phyloP scores from a whole-genome alignment of 208 protist genomes.

The Angomonas deanei region DNA sequence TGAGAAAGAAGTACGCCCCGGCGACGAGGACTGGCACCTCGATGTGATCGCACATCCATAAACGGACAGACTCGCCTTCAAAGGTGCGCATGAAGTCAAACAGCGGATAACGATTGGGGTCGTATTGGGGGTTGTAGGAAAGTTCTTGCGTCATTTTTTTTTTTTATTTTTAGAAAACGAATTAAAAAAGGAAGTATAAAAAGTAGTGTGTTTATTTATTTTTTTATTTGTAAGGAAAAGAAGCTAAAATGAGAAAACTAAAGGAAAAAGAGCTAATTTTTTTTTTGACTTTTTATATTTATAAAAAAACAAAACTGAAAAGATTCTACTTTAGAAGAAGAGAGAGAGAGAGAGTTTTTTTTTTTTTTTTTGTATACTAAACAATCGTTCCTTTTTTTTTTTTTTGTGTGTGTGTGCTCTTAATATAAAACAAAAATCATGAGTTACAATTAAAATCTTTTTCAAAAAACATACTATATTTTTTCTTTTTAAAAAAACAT shows the following conservation, averaged over 20 bases:
- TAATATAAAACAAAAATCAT: too few relatives aligned
- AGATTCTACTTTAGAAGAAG: neutral
- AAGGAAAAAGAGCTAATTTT: conserved; percentile 3
- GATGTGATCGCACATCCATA: conserved; percentile 50
- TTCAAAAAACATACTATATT: too few relatives aligned
- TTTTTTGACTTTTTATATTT: conserved; percentile 1
- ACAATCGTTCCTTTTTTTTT: too few relatives aligned
- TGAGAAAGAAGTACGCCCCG: conserved; percentile 50
- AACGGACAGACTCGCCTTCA: conserved; percentile 22
- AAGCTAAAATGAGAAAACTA: conserved; percentile 5
- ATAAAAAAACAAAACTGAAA: conserved; percentile 7
- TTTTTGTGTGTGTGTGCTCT: too few relatives aligned
- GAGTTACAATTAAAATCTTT: too few relatives aligned
- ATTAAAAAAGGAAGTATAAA: too few relatives aligned
- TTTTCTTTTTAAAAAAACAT: too few relatives aligned
- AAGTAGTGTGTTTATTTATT: conserved; percentile 4
- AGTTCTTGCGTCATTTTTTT: neutral
- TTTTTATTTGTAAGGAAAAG: neutral
- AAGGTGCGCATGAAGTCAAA: conserved; percentile 25
- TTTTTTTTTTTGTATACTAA: too few relatives aligned
- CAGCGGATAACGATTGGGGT: neutral
- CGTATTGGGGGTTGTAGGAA: conserved; percentile 1
- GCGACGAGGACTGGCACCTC: conserved; percentile 45
- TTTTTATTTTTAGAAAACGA: conserved; percentile 3
- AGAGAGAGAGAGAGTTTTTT: too few relatives aligned